phyloP scores from a whole-genome alignment of 306 rosid genomes.

The Sindora glabra region DNA sequence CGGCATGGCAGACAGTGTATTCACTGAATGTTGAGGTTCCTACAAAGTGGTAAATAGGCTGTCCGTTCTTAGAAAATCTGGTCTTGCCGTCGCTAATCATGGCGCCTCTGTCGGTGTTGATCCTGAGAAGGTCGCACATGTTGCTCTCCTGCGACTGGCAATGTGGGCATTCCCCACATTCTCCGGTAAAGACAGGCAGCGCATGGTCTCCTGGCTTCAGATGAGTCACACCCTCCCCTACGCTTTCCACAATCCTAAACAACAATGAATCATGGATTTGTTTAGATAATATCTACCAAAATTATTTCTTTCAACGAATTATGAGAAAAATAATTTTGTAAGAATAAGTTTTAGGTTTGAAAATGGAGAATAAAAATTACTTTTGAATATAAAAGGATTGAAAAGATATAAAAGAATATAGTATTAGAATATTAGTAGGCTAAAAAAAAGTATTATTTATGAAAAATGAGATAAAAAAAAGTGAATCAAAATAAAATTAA shows the following conservation, averaged over 20 bases:
- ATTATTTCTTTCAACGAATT: no score
- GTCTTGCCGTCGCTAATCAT: conserved; percentile 59
- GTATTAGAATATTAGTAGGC: no score
- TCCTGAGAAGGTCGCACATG: conserved; percentile 85
- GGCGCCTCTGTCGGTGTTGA: conserved; percentile 77
- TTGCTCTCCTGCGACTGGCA: conserved; percentile 87
- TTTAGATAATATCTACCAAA: no score
- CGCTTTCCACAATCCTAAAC: conserved; percentile 59
- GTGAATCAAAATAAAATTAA: no score
- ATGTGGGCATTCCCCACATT: conserved; percentile 77
- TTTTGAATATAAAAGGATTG: no score
- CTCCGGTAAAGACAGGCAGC: conserved; percentile 89
- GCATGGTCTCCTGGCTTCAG: conserved; percentile 81
- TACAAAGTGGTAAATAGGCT: conserved; percentile 69
- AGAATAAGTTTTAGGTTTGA: no score
- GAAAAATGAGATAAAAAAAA: no score
- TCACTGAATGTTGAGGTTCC: conserved; percentile 93
- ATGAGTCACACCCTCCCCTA: conserved; percentile 83
- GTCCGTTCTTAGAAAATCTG: conserved; percentile 64
- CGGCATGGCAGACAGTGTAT: conserved; percentile 70
- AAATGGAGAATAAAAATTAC: no score
- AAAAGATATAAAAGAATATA: no score
- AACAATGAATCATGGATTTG: conserved; percentile 3
- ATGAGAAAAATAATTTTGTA: no score
- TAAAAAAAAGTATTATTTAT: no score